Percentiles rank a stretch among this genome's conserved stretches.
Evolutionary conservation across 225 moss, liverwort and hornwort species (phyloP).

Genomic region (Pleurozium schreberi): DNA sequence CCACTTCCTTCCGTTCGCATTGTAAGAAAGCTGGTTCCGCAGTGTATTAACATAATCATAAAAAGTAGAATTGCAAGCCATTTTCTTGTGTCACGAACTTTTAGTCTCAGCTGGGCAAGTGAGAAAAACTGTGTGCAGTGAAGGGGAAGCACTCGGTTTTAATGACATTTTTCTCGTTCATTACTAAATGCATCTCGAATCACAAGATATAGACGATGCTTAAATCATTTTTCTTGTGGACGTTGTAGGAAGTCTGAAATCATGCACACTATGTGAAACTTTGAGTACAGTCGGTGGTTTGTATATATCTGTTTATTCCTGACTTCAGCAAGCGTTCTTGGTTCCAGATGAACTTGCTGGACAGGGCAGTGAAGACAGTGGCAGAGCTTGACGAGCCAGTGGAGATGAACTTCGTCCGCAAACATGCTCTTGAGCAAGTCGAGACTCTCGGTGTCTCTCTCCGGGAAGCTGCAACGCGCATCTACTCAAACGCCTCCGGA

Average conservation of each 20-base stretch:
- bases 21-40: not conserved
- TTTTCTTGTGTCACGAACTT: not conserved
- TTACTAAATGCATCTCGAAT: not conserved
- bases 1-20: not conserved
- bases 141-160: not conserved
- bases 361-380: slow-evolving; percentile 96
- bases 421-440: slow-evolving; percentile 87
- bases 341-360: slow-evolving; percentile 88
- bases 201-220: not conserved
- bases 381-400: slow-evolving; percentile 90
- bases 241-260: not conserved
- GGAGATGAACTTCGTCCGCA: slow-evolving; percentile 93
- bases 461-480: slow-evolving; percentile 87
- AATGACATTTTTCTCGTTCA: not conserved
- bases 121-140: not conserved
- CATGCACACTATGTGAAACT: not conserved
- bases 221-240: not conserved
- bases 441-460: slow-evolving; percentile 53
- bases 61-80: not conserved
- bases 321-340: not conserved
- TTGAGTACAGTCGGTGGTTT: not conserved
- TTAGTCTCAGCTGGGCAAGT: not conserved
- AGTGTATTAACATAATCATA: not conserved
- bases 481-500: slow-evolving; percentile 92
- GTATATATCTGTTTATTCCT: not conserved